Percentiles rank a stretch among this genome's conserved stretches.
These are phyloP conservation scores for Gyrodon lividus DNA, from an alignment of 768 basidiomycete species.

Conservation along the genomic window DNA sequence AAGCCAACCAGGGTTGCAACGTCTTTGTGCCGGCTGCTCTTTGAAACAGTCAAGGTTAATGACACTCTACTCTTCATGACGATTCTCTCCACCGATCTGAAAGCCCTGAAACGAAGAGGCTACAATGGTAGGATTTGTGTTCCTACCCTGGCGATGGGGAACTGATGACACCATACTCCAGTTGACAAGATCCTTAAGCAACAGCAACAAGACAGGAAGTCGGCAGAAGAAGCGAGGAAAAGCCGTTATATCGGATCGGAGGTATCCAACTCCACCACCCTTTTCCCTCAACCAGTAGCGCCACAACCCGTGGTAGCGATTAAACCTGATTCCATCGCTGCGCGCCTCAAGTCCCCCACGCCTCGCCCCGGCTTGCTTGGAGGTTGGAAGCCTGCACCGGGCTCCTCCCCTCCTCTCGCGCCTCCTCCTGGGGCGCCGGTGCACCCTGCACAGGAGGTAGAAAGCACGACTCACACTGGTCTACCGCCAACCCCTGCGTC, in stretches of 20 bases:
- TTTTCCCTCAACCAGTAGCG: slow-evolving; percentile 10
- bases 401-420: slow-evolving; percentile 8
- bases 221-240: slow-evolving; percentile 45
- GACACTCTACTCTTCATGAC: slow-evolving; percentile 92
- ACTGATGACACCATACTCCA: slow-evolving; percentile 26
- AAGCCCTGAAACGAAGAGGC: slow-evolving; percentile 76
- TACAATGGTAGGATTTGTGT: slow-evolving; percentile 63
- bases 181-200: slow-evolving; percentile 91
- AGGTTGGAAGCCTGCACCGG: slow-evolving; percentile 20
- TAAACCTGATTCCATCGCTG: neutral
- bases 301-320: slow-evolving; percentile 12
- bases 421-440: slow-evolving; percentile 1
- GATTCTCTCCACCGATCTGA: slow-evolving; percentile 87
- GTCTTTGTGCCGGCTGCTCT: slow-evolving; percentile 75
- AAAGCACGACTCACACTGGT: neutral
- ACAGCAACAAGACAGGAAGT: slow-evolving; percentile 66
- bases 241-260: slow-evolving; percentile 25
- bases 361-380: slow-evolving; percentile 20
- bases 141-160: slow-evolving; percentile 1
- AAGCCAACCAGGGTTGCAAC: slow-evolving; percentile 66
- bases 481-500: slow-evolving; percentile 5
- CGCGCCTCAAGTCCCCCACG: slow-evolving; percentile 20
- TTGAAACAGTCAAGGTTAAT: slow-evolving; percentile 76
- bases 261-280: slow-evolving; percentile 4
- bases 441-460: slow-evolving; percentile 5